These are phyloP conservation scores for Cyclotella cryptica DNA, from an alignment of 108 stramenopile genomes.

Conservation along the genomic window DNA sequence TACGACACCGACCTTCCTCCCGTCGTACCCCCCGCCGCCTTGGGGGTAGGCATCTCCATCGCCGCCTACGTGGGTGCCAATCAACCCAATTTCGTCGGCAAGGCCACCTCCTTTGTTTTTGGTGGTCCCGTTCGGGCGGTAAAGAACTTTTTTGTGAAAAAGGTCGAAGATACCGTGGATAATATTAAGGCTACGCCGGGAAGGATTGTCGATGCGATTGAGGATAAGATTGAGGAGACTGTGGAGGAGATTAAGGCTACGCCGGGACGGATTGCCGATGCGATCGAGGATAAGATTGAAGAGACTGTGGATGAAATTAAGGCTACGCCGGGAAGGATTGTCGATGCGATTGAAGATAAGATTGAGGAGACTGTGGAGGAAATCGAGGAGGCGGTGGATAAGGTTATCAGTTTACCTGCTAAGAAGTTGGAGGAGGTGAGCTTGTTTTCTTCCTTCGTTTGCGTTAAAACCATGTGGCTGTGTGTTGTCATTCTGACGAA, in stretches of 20 bases:
- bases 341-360: constrained; percentile 57
- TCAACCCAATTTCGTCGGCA: constrained; percentile 46
- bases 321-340: constrained; percentile 78
- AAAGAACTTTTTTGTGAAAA: constrained; percentile 31
- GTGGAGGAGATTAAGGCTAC: constrained; percentile 68
- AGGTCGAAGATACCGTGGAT: constrained; percentile 35
- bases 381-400: constrained; percentile 52
- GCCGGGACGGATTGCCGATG: constrained; percentile 49
- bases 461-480: background rate
- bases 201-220: constrained; percentile 42
- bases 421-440: constrained; percentile 64
- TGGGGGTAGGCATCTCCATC: constrained; percentile 44
- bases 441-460: background rate
- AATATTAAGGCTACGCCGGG: constrained; percentile 44
- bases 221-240: constrained; percentile 56
- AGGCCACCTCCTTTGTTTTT: constrained; percentile 49
- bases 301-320: constrained; percentile 70
- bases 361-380: constrained; percentile 68
- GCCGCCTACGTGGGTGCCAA: constrained; percentile 50
- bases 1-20: constrained; percentile 41
- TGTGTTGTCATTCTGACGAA: background rate
- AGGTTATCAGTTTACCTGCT: constrained; percentile 67
- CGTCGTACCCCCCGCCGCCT: constrained; percentile 53
- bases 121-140: constrained; percentile 45
- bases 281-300: constrained; percentile 56